Evolutionary conservation across 441 rosid genomes (phyloP).

Genomic region (Erysimum cheiri): DNA sequence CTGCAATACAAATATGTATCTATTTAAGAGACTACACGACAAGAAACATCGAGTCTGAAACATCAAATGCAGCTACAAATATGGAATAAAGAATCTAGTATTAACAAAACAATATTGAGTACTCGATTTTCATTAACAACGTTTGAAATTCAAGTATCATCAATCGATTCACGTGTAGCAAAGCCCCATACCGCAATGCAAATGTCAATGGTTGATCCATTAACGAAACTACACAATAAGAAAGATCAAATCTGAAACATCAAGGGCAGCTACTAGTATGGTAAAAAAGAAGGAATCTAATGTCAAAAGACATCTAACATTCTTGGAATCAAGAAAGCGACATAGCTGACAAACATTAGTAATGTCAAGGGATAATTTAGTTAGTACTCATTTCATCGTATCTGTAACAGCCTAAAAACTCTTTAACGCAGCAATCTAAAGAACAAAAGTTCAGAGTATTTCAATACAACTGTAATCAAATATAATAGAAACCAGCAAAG

Average conservation of each 20-base stretch:
- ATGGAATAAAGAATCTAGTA: conserved; percentile 4
- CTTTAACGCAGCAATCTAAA: conserved; percentile 7
- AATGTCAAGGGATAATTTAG: not conserved
- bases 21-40: conserved; percentile 17
- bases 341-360: not conserved
- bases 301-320: conserved; percentile 11
- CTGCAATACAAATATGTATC: not conserved
- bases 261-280: conserved; percentile 27
- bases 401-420: not conserved
- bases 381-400: conserved; percentile 6
- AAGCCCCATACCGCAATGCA: not conserved
- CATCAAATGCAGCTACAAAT: conserved; percentile 28
- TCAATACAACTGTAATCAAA: not conserved
- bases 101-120: not conserved
- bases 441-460: not conserved
- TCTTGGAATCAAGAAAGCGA: conserved; percentile 17
- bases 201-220: not conserved
- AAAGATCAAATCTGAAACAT: conserved; percentile 19
- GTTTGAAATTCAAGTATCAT: not conserved
- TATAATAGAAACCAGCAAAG: conserved; percentile 4
- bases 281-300: conserved; percentile 10
- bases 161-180: conserved; percentile 19
- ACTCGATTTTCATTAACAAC: not conserved
- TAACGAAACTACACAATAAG: conserved; percentile 6
- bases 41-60: conserved; percentile 14